Base-by-base conservation (phyloP, 257 asterid genomes). In the Capsicum pubescens region DNA sequence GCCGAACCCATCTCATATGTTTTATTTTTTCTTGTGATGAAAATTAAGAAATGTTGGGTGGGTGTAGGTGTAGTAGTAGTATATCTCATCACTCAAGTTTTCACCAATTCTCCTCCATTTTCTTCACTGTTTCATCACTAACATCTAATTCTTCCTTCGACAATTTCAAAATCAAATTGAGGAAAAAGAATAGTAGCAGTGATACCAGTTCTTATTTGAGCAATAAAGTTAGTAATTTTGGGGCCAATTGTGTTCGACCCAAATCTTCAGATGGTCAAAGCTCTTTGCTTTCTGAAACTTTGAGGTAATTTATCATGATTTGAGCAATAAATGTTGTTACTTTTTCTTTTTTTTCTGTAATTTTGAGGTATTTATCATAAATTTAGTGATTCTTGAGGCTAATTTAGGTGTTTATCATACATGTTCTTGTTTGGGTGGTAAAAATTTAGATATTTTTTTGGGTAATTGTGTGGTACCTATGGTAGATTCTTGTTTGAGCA, bases 191-290 rank as follows among this genome's bases (percentile, higher is more conserved):
- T 39, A 39, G 44, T 17, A 69, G 32, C 16, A 42, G 1, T 0
- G 42, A 32, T 44, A 44, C 7, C 8, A 44, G 7, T 44, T 44
- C 15, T 56, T 69, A 15, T 68, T 80, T 74, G 83, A 79, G 52
- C n/a, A 59, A 74, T 57, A 15, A 71, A 81, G 44, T 54, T 87
- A 94, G 99, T 94, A 91, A 78, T 82, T 92, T 52, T 7, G 68
- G 79, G 72, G 82, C 39, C 46, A n/a, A 70, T 57, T 59, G 83
- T 86, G 57, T 83, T 48, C 84, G 16, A n/a, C 71, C 84, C 50
- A 76, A 76, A 21, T 21, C 63, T 52, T 76, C 81, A 50, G 81
- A 76, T 76, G 21, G 13, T 0, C 44, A 50, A 76, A 76, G 63
- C 39, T 74, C 61, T 74, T 12, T 13, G 17, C 19, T 74, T 74